A percentile compares a stretch with the other conserved stretches of the same genome.
Evolutionary conservation across 345 rosid genomes (phyloP).

Genomic region (Lumnitzera racemosa): DNA sequence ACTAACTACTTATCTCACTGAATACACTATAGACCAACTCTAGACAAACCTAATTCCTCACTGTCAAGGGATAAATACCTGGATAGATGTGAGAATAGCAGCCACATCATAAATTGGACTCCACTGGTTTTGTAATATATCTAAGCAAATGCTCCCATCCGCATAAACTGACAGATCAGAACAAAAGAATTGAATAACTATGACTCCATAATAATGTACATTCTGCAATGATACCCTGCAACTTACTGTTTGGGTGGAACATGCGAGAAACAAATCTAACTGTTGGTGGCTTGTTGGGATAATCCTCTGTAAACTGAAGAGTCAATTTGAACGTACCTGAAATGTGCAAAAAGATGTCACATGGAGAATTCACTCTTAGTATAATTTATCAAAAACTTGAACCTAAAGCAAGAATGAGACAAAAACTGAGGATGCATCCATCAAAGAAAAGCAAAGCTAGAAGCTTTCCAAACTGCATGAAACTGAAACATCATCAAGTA

Average conservation of each 20-base stretch:
- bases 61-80: conserved; percentile 29
- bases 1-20: too few species aligned
- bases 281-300: conserved; percentile 56
- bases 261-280: conserved; percentile 55
- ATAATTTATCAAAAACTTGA: too few species aligned
- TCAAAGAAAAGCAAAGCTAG: neutral
- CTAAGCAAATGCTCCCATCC: conserved; percentile 83
- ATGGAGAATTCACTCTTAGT: too few species aligned
- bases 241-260: conserved; percentile 59
- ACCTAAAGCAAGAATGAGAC: too few species aligned
- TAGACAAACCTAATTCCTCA: too few species aligned
- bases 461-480: neutral
- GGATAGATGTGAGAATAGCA: conserved; percentile 76
- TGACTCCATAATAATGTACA: neutral
- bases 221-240: neutral
- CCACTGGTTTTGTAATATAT: conserved; percentile 85
- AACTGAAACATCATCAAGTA: neutral
- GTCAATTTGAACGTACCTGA: conserved; percentile 55
- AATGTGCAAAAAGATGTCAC: neutral
- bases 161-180: conserved; percentile 49
- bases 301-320: conserved; percentile 50
- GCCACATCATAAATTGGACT: conserved; percentile 83
- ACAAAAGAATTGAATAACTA: conserved; percentile 2
- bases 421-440: too few species aligned
- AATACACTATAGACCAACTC: too few species aligned